Evolutionary conservation across 352 stramenopile species (phyloP), one percentile per base, ranked within the genome.

Genomic region (Paralagenidium karlingii): DNA sequence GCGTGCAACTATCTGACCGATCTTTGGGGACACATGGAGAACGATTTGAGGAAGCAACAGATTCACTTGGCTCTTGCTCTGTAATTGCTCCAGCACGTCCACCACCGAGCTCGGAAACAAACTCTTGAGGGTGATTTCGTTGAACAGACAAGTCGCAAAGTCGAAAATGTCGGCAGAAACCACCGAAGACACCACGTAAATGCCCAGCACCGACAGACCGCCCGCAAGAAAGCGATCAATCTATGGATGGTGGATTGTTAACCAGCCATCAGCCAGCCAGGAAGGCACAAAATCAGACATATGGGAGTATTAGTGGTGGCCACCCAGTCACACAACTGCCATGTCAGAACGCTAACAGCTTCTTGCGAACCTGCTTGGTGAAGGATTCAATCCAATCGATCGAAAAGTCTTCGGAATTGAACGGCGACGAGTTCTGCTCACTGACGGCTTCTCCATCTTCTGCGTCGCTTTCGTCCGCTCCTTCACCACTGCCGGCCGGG

Each of bases 371-470:
- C 45, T 86, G 73, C 42, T 73, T 64, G 26, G 68, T 58, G 49
- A 74, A 61, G 33, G 82, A 66, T 44, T 69, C 49, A 32, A 75
- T 51, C 73, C 73, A 86, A 9, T 83, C 68, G 16, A 61, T 50
- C 10, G 68, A 81, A 27, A 86, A 47, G 36, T 83, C 67, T 6
- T 50, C 51, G 27, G 82, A 64, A 40, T 11, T 42, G 54, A 1
- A 50, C 41, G 1, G 46, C 40, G 3, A 70, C 62, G 40, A 47
- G 46, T 32, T 74, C 58, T 51, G 19, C 33, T 27, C 19, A 5
- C 27, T n/a, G 20, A 3, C 5, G 18, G 18, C 10, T 13, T 4
- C 24, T 15, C 12, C 13, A 7, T 6, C 10, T 4, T 22, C 8
- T 31, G 25, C 5, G 16, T 22, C 21, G 19, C 10, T 21, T 10